Percentiles rank a stretch among this genome's conserved stretches.
These are phyloP conservation scores for Terfezia boudieri DNA, from an alignment of 495 filamentous ascomycete genomes.

Conservation along the genomic window DNA sequence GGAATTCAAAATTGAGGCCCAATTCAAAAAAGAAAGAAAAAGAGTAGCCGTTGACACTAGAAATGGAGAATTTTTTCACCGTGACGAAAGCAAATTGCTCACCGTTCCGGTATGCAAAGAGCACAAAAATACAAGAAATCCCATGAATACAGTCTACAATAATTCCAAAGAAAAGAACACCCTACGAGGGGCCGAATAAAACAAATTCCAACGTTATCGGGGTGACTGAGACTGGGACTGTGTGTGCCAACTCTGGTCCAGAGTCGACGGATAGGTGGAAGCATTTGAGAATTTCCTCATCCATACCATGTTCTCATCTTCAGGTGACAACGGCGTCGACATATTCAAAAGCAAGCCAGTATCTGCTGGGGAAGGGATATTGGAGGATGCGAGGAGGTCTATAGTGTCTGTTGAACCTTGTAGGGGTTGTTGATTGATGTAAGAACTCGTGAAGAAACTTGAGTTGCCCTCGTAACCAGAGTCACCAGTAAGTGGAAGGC, in stretches of 20 bases:
- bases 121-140: no score
- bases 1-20: no score
- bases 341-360: not conserved
- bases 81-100: no score
- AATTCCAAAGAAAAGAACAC: no score
- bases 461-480: constrained; percentile 9
- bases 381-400: constrained; percentile 1
- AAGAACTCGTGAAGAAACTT: constrained; percentile 7
- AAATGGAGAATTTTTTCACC: no score
- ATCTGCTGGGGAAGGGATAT: not conserved
- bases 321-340: constrained; percentile 8
- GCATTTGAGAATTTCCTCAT: constrained; percentile 3
- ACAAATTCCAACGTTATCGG: not conserved
- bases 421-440: constrained; percentile 5
- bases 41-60: no score
- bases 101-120: no score
- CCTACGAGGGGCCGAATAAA: no score
- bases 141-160: no score
- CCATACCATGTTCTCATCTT: constrained; percentile 16
- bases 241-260: not conserved
- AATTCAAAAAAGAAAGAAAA: no score
- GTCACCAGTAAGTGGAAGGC: constrained; percentile 9
- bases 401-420: constrained; percentile 11
- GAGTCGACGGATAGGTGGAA: not conserved
- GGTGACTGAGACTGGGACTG: not conserved